phyloP scores from a whole-genome alignment of 106 monocot species.

The Iris macrosiphon region DNA sequence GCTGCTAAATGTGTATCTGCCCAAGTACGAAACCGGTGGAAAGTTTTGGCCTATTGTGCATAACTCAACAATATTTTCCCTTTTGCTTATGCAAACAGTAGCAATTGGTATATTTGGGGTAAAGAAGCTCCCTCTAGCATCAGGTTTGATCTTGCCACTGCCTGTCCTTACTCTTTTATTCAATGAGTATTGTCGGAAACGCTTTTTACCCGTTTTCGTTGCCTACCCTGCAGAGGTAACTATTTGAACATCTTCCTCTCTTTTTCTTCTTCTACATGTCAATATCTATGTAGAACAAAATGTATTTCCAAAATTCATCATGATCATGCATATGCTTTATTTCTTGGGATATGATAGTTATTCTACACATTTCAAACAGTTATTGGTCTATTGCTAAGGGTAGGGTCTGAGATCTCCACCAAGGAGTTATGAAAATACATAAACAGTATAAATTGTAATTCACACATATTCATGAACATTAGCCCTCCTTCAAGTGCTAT shows the following conservation, averaged over 20 bases:
- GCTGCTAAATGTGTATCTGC: conserved; percentile 83
- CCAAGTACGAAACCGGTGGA: conserved; percentile 89
- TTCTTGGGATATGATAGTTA: too few species aligned
- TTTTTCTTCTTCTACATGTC: neutral
- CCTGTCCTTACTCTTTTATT: conserved; percentile 78
- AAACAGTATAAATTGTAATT: too few species aligned
- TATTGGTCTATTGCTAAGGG: too few species aligned
- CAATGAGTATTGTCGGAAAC: conserved; percentile 81
- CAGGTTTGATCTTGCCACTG: conserved; percentile 78
- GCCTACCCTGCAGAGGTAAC: conserved; percentile 80
- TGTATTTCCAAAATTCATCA: neutral
- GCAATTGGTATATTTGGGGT: conserved; percentile 87
- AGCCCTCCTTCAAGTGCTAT: too few species aligned
- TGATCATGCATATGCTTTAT: too few species aligned
- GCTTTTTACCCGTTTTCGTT: conserved; percentile 73
- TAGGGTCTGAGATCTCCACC: too few species aligned
- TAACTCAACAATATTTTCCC: conserved; percentile 75
- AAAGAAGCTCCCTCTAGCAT: conserved; percentile 81
- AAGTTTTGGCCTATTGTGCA: conserved; percentile 94
- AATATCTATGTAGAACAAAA: neutral
- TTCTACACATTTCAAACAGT: too few species aligned
- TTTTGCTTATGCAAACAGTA: conserved; percentile 85
- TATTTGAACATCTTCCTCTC: neutral
- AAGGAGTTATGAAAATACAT: too few species aligned
- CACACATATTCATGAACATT: too few species aligned